These are phyloP conservation scores for Talaromyces sp. DNA, from an alignment of 2,329 filamentous ascomycete genomes.

Conservation along the genomic window DNA sequence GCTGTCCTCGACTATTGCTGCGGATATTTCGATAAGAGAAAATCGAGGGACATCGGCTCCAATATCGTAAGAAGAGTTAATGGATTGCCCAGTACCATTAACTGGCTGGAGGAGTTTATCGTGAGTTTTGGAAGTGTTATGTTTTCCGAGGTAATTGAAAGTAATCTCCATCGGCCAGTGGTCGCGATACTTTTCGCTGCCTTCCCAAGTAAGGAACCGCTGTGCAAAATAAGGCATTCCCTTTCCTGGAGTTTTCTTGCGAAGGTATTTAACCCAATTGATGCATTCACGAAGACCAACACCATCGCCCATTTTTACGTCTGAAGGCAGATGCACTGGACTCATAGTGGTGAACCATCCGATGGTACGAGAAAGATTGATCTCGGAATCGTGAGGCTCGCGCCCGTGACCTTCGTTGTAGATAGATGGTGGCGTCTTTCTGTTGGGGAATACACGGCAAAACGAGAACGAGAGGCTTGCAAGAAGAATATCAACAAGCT, in stretches of 20 bases:
- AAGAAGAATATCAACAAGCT: slow-evolving; percentile 19
- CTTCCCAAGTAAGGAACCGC: slow-evolving; percentile 25
- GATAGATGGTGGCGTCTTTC: slow-evolving; percentile 14
- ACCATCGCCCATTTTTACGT: background rate
- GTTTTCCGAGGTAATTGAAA: slow-evolving; percentile 20
- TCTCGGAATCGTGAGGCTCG: slow-evolving; percentile 14
- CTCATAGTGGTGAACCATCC: slow-evolving; percentile 22
- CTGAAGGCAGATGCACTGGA: slow-evolving; percentile 11
- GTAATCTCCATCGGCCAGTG: slow-evolving; percentile 18
- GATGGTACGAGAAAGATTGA: slow-evolving; percentile 18
- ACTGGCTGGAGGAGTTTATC: slow-evolving; percentile 13
- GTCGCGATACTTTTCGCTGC: slow-evolving; percentile 16
- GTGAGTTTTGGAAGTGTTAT: slow-evolving; percentile 14
- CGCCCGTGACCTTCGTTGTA: slow-evolving; percentile 21
- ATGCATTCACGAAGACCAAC: slow-evolving; percentile 8
- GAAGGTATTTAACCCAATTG: slow-evolving; percentile 30
- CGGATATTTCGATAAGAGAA: slow-evolving; percentile 15
- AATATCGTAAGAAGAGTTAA: slow-evolving; percentile 10
- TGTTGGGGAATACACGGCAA: slow-evolving; percentile 13
- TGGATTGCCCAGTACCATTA: slow-evolving; percentile 10
- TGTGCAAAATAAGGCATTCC: slow-evolving; percentile 37
- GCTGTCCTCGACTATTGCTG: slow-evolving; percentile 9
- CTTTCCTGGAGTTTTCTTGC: slow-evolving; percentile 29
- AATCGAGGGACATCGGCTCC: slow-evolving; percentile 12
- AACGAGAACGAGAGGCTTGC: slow-evolving; percentile 17